Base-by-base conservation (phyloP, 1,139 yeast species). In the Debaryomyces udenii region DNA sequence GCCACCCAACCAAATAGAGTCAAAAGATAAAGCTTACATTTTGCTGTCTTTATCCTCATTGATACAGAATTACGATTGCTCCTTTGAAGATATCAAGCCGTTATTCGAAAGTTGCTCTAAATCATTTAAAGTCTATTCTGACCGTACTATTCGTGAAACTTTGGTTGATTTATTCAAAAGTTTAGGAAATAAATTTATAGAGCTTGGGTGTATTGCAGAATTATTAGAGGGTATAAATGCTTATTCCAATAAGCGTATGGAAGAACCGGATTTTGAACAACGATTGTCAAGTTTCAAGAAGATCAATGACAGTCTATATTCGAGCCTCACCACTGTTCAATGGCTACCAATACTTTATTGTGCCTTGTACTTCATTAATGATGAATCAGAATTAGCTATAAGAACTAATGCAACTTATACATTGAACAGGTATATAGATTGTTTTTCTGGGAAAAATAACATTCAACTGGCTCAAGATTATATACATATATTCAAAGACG, bases 261-360 rank as follows among this genome's bases (percentile, higher is more conserved):
- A 80, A 34, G 89, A 86, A 49, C 83, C 87, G 31, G 96, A 94
- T 62, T 93, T 84, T 60, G 93, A 83, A 44, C 76, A 76, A 44
- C 75, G 96, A 43, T 66, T 91, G 36, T 70, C 74, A 6, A 89
- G 94, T 0, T 93, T 80, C 60, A 78, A 80, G 40, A 56, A 55
- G 15, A 70, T 94, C 42, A 86, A 83, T 49, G 95, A 88, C 47
- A 61, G 58, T 0, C 52, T 66, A 3, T 87, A 75, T 56, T 11
- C 40, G 1, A 46, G 59, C 0, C 62, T 86, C 10, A 58, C 76
- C 0, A 67, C 80, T 0, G 45, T 62, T 3, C 90, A 89, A 53
- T 94, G 99, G 99, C 55, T 78, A 6, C 97, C 97, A 2, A 55
- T 94, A 3, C 46, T 93, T 28, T 77, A 84, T 57, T 78, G 83